These are phyloP conservation scores for Sutorius australiensis DNA, from an alignment of 768 basidiomycete genomes.

Conservation along the genomic window DNA sequence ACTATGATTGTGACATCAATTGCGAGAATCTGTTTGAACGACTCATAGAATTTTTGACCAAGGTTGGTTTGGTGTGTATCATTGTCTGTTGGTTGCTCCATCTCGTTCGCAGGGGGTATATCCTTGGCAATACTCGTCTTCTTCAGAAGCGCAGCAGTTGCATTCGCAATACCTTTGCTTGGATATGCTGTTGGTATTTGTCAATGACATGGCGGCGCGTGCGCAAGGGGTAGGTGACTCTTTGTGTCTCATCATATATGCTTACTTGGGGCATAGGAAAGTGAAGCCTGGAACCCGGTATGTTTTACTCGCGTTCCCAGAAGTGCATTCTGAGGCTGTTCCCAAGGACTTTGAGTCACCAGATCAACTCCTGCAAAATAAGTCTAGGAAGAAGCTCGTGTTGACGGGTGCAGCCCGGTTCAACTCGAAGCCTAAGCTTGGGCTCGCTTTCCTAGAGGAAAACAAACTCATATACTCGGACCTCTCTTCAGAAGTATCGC, in stretches of 20 bases:
- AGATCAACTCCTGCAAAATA: constrained; percentile 57
- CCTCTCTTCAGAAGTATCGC: constrained; percentile 51
- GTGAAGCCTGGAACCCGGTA: constrained; percentile 63
- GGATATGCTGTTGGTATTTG: constrained; percentile 81
- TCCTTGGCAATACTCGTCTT: constrained; percentile 56
- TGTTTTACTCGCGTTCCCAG: constrained; percentile 20
- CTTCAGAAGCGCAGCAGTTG: constrained; percentile 61
- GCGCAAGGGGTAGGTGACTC: constrained; percentile 41
- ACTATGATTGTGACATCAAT: constrained; percentile 96
- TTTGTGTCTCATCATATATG: constrained; percentile 5
- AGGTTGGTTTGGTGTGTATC: constrained; percentile 45
- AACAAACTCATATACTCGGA: constrained; percentile 82
- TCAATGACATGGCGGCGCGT: constrained; percentile 83
- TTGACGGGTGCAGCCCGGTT: constrained; percentile 81
- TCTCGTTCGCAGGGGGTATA: constrained; percentile 64
- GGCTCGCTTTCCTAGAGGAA: constrained; percentile 88
- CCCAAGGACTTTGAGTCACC: constrained; percentile 52
- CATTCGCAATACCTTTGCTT: constrained; percentile 84
- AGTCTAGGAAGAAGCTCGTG: constrained; percentile 85
- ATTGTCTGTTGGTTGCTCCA: constrained; percentile 3
- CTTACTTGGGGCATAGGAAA: constrained; percentile 31
- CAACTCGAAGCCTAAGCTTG: constrained; percentile 90
- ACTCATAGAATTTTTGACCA: constrained; percentile 81
- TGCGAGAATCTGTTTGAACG: constrained; percentile 95
- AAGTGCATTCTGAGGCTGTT: not conserved